Evolutionary conservation across 345 rosid genomes (phyloP).

Genomic region (Brassica napus): DNA sequence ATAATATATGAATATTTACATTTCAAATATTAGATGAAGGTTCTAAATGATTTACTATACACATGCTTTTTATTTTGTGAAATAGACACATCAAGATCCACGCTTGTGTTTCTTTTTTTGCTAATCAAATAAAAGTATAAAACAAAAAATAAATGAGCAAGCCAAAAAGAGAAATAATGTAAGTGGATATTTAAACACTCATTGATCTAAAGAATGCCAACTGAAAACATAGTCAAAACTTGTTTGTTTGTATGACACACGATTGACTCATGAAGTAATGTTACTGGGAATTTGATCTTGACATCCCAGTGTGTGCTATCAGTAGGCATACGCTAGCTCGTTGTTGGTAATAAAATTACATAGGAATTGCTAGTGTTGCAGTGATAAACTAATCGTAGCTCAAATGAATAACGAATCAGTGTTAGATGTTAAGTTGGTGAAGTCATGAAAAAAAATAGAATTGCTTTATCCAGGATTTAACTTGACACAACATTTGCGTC

Average conservation of each 20-base stretch:
- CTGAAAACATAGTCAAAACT: constrained; percentile 1
- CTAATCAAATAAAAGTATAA: too few relatives aligned
- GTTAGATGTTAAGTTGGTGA: constrained; percentile 11
- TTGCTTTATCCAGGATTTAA: constrained; percentile 97
- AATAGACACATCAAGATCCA: too few relatives aligned
- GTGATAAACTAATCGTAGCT: constrained; percentile 14
- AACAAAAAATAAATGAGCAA: too few relatives aligned
- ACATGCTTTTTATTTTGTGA: too few relatives aligned
- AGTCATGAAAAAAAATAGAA: constrained; percentile 43
- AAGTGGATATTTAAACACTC: too few relatives aligned
- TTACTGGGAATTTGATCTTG: constrained; percentile 74
- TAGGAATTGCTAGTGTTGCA: constrained; percentile 71
- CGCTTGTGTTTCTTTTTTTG: too few relatives aligned
- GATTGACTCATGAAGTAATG: background rate
- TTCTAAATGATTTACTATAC: too few relatives aligned
- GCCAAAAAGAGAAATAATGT: too few relatives aligned
- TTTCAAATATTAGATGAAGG: too few relatives aligned
- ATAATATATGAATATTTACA: too few relatives aligned
- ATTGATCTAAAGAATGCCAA: too few relatives aligned
- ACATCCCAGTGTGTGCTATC: constrained; percentile 98
- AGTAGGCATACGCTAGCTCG: constrained; percentile 97
- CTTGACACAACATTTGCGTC: constrained; percentile 97
- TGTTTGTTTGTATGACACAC: background rate
- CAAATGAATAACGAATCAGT: constrained; percentile 7
- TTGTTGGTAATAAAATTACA: constrained; percentile 88